These are phyloP conservation scores for Apiosordaria backusii DNA, from an alignment of 495 filamentous ascomycete species.

Conservation along the genomic window DNA sequence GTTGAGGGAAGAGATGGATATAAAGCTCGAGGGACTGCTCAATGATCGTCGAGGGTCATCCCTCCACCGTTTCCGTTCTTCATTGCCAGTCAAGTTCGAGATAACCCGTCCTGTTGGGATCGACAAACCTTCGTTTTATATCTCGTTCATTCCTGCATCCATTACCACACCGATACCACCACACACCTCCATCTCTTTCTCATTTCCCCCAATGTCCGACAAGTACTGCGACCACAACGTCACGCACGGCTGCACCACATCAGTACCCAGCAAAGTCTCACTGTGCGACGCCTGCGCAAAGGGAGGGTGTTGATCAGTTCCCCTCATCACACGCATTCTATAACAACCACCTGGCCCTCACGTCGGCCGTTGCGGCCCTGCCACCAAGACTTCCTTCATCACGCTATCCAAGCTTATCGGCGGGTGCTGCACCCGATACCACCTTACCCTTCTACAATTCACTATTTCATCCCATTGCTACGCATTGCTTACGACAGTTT, in stretches of 20 bases:
- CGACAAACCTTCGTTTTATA: neutral
- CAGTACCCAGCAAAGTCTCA: neutral
- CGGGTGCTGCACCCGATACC: neutral
- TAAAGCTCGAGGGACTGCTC: neutral
- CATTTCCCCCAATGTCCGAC: slow-evolving; percentile 4
- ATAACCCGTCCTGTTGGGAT: neutral
- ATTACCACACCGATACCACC: neutral
- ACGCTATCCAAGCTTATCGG: neutral
- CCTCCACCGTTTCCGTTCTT: neutral
- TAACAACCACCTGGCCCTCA: neutral
- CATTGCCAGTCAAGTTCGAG: neutral
- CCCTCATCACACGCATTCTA: neutral
- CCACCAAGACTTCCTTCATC: neutral
- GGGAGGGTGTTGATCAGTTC: neutral
- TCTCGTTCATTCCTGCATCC: neutral
- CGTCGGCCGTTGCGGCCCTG: neutral
- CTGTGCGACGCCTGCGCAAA: slow-evolving; percentile 5
- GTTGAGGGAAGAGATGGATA: neutral
- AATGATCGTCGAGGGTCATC: neutral
- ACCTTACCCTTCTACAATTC: neutral
- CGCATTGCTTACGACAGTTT: neutral
- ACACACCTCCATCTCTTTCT: neutral
- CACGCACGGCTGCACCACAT: slow-evolving; percentile 10
- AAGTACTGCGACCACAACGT: slow-evolving; percentile 11
- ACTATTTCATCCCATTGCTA: neutral